Percentiles rank a stretch among this genome's conserved stretches.
These are phyloP conservation scores for Xylariaceae sp. DNA, from an alignment of 2,329 filamentous ascomycete genomes.

Conservation along the genomic window DNA sequence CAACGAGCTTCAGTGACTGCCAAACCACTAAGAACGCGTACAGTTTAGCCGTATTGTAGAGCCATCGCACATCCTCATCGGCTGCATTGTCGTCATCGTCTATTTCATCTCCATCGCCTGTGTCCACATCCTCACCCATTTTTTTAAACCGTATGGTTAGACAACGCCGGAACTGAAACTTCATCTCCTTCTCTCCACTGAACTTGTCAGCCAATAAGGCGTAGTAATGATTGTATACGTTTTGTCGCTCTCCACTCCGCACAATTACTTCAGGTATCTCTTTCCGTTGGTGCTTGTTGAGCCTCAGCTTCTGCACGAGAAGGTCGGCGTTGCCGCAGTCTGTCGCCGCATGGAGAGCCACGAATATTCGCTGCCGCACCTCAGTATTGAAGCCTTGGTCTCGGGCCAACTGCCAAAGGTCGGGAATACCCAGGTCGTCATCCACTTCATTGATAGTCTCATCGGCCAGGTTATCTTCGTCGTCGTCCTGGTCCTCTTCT, in stretches of 20 bases:
- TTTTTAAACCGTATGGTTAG: slow-evolving; percentile 85
- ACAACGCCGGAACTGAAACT: slow-evolving; percentile 85
- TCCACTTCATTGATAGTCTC: slow-evolving; percentile 35
- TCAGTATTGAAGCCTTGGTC: slow-evolving; percentile 87
- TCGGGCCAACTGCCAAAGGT: slow-evolving; percentile 75
- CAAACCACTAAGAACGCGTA: slow-evolving; percentile 58
- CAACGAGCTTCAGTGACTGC: slow-evolving; percentile 50
- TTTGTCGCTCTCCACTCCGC: slow-evolving; percentile 83
- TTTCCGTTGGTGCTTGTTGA: slow-evolving; percentile 84
- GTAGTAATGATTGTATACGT: slow-evolving; percentile 91
- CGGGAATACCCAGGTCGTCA: slow-evolving; percentile 62
- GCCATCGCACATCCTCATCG: slow-evolving; percentile 57
- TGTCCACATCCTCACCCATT: slow-evolving; percentile 75
- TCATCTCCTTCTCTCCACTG: slow-evolving; percentile 75
- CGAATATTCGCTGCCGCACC: slow-evolving; percentile 88
- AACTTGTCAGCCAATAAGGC: slow-evolving; percentile 81
- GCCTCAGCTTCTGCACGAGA: slow-evolving; percentile 78
- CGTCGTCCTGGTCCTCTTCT: slow-evolving; percentile 9
- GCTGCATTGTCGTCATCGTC: slow-evolving; percentile 60
- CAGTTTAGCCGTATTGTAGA: slow-evolving; percentile 60
- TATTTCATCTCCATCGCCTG: slow-evolving; percentile 63
- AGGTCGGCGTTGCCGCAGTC: slow-evolving; percentile 85
- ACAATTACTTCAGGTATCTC: slow-evolving; percentile 89
- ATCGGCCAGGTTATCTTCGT: slow-evolving; percentile 24
- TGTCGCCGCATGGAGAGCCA: slow-evolving; percentile 83